These are phyloP conservation scores for Fusarium irregulare DNA, from an alignment of 2,329 filamentous ascomycete species.

Conservation along the genomic window DNA sequence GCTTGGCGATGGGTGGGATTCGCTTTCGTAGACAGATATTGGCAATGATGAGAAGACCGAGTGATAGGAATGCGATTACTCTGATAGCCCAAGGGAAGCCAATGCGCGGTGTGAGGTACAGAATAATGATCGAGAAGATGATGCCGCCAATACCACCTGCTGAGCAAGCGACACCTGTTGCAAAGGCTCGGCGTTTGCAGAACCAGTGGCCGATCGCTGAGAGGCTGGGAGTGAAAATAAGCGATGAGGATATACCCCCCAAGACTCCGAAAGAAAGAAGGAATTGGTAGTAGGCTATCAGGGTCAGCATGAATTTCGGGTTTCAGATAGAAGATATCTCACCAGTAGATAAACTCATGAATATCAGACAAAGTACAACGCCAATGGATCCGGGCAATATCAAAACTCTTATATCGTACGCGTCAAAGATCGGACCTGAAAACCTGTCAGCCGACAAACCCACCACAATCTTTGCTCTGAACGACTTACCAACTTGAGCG, in stretches of 20 bases:
- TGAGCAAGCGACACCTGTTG: conserved; percentile 75
- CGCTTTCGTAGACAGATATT: conserved; percentile 53
- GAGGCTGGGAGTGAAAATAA: conserved; percentile 77
- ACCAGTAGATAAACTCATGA: conserved; percentile 67
- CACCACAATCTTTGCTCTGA: rapidly evolving
- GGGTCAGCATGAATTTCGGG: background rate
- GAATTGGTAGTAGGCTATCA: conserved; percentile 67
- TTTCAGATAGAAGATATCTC: too few species aligned
- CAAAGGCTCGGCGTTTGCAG: conserved; percentile 67
- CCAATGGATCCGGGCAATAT: conserved; percentile 68
- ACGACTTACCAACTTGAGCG: conserved; percentile 8
- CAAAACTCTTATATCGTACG: conserved; percentile 70
- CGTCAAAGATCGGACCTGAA: conserved; percentile 71
- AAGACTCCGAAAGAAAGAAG: conserved; percentile 75
- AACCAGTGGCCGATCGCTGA: conserved; percentile 76
- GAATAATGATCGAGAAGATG: conserved; percentile 56
- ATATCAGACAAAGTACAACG: conserved; percentile 65
- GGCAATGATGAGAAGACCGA: background rate
- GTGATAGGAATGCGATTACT: conserved; percentile 43
- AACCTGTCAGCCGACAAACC: background rate
- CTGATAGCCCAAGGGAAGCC: conserved; percentile 51
- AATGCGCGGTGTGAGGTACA: conserved; percentile 41
- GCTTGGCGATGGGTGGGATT: conserved; percentile 60
- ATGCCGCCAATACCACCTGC: conserved; percentile 72
- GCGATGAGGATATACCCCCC: conserved; percentile 72